Evolutionary conservation across 768 basidiomycete genomes (phyloP).

Genomic region (Mycena galopus): DNA sequence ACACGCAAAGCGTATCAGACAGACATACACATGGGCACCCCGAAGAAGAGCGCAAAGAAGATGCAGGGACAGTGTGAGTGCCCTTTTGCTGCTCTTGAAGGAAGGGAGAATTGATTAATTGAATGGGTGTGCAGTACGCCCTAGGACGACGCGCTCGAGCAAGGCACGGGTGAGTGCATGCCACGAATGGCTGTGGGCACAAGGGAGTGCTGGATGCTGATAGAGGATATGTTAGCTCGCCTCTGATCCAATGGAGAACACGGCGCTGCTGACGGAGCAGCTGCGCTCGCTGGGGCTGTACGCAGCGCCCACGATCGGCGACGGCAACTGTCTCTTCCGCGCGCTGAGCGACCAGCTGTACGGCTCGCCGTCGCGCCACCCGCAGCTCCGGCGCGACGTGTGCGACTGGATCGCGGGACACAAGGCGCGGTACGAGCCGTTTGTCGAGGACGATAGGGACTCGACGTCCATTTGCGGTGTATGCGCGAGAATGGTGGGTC

Average conservation of each 20-base stretch:
- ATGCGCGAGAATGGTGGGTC: slow-evolving; percentile 84
- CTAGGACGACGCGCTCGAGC: slow-evolving; percentile 69
- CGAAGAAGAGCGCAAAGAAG: slow-evolving; percentile 38
- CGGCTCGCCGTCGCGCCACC: slow-evolving; percentile 79
- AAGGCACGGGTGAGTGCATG: slow-evolving; percentile 64
- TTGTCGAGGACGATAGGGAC: slow-evolving; percentile 87
- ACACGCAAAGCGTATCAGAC: too few species aligned
- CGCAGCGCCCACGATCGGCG: slow-evolving; percentile 87
- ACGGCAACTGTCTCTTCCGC: slow-evolving; percentile 95
- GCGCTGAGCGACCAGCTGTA: slow-evolving; percentile 90
- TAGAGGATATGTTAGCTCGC: slow-evolving; percentile 55
- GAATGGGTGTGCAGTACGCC: slow-evolving; percentile 57
- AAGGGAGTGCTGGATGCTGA: slow-evolving; percentile 12
- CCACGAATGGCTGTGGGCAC: slow-evolving; percentile 3
- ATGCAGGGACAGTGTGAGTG: slow-evolving; percentile 38
- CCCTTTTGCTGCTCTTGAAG: slow-evolving; percentile 9
- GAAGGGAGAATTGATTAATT: neutral
- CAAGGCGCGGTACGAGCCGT: slow-evolving; percentile 82
- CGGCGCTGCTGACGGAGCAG: slow-evolving; percentile 76
- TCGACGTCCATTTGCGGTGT: slow-evolving; percentile 77
- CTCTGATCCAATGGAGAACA: slow-evolving; percentile 74
- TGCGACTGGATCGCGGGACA: slow-evolving; percentile 86
- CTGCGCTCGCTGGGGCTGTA: slow-evolving; percentile 86
- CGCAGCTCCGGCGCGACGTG: slow-evolving; percentile 77
- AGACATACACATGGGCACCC: slow-evolving; percentile 35